phyloP scores from a whole-genome alignment of 2,329 filamentous ascomycete species.

The Zymoseptoria pseudotritici region DNA sequence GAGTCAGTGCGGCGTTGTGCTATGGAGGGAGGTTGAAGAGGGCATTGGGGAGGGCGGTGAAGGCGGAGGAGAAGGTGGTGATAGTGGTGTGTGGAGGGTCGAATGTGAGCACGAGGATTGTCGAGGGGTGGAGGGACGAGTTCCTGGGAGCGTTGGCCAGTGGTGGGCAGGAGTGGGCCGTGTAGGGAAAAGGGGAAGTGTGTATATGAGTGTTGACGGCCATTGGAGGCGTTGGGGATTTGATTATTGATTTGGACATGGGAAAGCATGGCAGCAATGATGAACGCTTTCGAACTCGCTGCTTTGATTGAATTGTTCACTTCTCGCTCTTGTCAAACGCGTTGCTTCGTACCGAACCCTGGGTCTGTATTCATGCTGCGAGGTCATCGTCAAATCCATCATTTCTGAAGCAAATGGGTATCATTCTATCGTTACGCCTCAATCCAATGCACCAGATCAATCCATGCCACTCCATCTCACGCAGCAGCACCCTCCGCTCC shows the following conservation, averaged over 20 bases:
- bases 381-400: no score
- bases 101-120: conserved; percentile 45
- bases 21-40: conserved; percentile 58
- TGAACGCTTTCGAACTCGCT: no score
- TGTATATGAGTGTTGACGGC: no score
- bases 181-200: neutral
- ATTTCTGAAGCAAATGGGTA: neutral
- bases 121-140: conserved; percentile 42
- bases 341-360: no score
- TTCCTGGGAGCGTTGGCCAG: conserved; percentile 8
- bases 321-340: no score
- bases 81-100: conserved; percentile 72
- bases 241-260: no score
- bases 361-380: neutral
- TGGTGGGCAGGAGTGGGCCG: neutral
- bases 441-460: neutral
- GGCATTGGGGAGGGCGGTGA: conserved; percentile 51
- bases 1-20: conserved; percentile 64
- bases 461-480: neutral
- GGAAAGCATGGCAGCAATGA: no score
- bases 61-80: conserved; percentile 64
- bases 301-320: no score
- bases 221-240: no score
- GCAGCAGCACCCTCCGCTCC: conserved; percentile 12
- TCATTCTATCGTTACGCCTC: neutral